phyloP scores from a whole-genome alignment of 2,329 filamentous ascomycete genomes.

The Aspergillus nomiae region DNA sequence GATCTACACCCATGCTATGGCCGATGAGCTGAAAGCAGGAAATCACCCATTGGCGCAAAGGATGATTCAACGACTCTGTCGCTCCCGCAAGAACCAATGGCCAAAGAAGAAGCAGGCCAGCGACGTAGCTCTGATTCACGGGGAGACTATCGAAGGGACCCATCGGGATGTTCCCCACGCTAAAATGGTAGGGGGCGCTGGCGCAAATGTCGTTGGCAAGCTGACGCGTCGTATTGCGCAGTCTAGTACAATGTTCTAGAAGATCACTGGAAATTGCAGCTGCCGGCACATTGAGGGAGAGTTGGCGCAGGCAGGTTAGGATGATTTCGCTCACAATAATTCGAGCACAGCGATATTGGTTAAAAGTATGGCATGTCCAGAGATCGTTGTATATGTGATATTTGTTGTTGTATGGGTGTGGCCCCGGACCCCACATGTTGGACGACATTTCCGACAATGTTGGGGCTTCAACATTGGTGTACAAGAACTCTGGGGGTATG shows the following conservation, averaged over 20 bases:
- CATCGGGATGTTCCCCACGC: conserved; percentile 20
- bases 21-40: conserved; percentile 37
- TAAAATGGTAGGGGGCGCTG: conserved; percentile 40
- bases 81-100: conserved; percentile 40
- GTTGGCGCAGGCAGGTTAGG: conserved; percentile 29
- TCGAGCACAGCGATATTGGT: conserved; percentile 62
- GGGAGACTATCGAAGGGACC: conserved; percentile 17
- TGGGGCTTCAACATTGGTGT: conserved; percentile 27
- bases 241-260: conserved; percentile 30
- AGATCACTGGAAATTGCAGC: conserved; percentile 31
- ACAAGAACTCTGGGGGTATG: conserved; percentile 31
- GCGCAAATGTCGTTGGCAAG: conserved; percentile 40
- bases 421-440: conserved; percentile 25
- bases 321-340: conserved; percentile 57
- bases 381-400: conserved; percentile 60
- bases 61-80: conserved; percentile 29
- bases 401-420: conserved; percentile 48
- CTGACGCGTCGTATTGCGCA: conserved; percentile 30
- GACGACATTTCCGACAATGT: conserved; percentile 39
- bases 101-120: conserved; percentile 40
- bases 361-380: conserved; percentile 59
- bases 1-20: conserved; percentile 39
- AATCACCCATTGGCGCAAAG: conserved; percentile 35
- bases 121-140: conserved; percentile 31
- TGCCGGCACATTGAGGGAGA: conserved; percentile 25